Evolutionary conservation across 169 alveolate species (phyloP).

Genomic region (Eimeria necatrix): DNA sequence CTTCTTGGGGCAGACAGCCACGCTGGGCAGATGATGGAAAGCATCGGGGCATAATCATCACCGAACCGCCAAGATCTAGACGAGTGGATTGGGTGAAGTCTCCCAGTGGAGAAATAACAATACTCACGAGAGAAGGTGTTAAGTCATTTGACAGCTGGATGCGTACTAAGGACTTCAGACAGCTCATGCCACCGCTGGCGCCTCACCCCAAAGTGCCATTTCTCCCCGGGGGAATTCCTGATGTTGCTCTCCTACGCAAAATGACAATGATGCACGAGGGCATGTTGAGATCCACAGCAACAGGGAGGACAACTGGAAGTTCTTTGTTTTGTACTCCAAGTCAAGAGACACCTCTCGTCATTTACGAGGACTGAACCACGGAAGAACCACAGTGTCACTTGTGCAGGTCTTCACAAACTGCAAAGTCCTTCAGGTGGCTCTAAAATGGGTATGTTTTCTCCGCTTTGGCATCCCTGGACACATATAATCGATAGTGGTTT

Average conservation of each 20-base stretch:
- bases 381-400: no score
- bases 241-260: not conserved
- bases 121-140: conserved; percentile 36
- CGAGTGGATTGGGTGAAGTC: conserved; percentile 32
- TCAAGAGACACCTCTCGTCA: not conserved
- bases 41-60: not conserved
- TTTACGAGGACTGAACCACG: not conserved
- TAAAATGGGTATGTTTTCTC: no score
- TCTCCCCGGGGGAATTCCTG: conserved; percentile 24
- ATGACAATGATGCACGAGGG: not conserved
- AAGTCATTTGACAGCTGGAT: conserved; percentile 14
- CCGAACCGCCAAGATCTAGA: not conserved
- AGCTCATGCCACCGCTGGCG: conserved; percentile 38
- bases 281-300: not conserved
- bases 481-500: no score
- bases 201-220: conserved; percentile 46
- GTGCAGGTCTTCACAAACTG: no score
- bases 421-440: no score
- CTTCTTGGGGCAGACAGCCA: not conserved
- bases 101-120: conserved; percentile 30
- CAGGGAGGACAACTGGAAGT: not conserved
- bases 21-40: not conserved
- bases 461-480: no score
- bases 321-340: conserved; percentile 37
- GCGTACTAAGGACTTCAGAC: conserved; percentile 43